Evolutionary conservation across 169 alveolate species (phyloP).

Genomic region (Plasmodium berghei): DNA sequence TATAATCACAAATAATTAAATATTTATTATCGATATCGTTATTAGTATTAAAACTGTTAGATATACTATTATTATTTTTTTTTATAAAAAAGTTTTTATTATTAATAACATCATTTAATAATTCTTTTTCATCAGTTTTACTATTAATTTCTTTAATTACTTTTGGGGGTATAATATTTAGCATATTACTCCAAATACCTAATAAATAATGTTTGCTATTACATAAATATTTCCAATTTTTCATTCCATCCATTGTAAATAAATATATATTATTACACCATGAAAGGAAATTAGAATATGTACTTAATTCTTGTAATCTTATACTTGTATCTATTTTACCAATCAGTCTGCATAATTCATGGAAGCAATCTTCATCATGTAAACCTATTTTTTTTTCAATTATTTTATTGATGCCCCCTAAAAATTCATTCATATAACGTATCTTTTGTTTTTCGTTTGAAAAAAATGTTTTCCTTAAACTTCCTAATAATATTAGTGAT

Average conservation of each 20-base stretch:
- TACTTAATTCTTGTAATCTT: slow-evolving; percentile 88
- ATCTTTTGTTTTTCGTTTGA: slow-evolving; percentile 89
- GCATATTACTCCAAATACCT: slow-evolving; percentile 94
- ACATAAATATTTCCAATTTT: slow-evolving; percentile 91
- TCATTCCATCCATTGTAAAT: slow-evolving; percentile 91
- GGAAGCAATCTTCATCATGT: slow-evolving; percentile 91
- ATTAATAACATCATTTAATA: slow-evolving; percentile 44
- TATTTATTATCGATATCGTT: slow-evolving; percentile 60
- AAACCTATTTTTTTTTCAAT: slow-evolving; percentile 91
- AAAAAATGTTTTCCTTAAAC: slow-evolving; percentile 92
- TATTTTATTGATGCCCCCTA: slow-evolving; percentile 91
- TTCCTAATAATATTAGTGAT: slow-evolving; percentile 90
- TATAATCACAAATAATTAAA: slow-evolving; percentile 65
- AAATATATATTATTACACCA: slow-evolving; percentile 92
- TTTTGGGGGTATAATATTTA: slow-evolving; percentile 66
- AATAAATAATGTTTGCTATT: slow-evolving; percentile 93
- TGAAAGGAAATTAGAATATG: slow-evolving; percentile 86
- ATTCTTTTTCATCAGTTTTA: slow-evolving; percentile 73
- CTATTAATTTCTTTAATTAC: slow-evolving; percentile 71
- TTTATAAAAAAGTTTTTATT: slow-evolving; percentile 62
- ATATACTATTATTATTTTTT: slow-evolving; percentile 28
- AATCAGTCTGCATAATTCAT: slow-evolving; percentile 92
- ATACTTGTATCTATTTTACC: slow-evolving; percentile 93
- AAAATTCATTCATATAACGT: slow-evolving; percentile 88
- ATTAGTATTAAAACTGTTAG: slow-evolving; percentile 49